Conservation (phyloP, 2,329 filamentous ascomycete genomes). For the Blastomyces parvus region DNA sequence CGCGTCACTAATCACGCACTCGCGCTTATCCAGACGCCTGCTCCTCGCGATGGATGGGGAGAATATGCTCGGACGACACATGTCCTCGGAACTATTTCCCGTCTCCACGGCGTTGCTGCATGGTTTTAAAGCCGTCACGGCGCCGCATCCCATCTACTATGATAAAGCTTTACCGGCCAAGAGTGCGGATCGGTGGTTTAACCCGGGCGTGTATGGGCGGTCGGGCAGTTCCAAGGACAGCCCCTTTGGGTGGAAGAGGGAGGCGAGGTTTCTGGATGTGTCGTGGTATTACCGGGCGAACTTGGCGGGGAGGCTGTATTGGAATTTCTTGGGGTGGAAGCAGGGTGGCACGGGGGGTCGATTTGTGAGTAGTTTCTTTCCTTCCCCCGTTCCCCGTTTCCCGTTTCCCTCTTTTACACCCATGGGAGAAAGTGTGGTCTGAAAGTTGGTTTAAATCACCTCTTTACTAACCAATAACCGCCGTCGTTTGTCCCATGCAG, state of each 20-base stretch:
- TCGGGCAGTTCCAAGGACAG: conserved; percentile 26
- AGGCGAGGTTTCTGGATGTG: conserved; percentile 26
- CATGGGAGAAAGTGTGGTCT: too few relatives aligned
- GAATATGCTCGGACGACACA: conserved; percentile 61
- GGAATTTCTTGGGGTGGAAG: conserved; percentile 26
- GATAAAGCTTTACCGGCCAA: conserved; percentile 56
- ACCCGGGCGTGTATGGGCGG: conserved; percentile 25
- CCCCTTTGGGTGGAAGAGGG: conserved; percentile 27
- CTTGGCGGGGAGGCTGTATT: conserved; percentile 25
- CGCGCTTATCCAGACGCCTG: conserved; percentile 60
- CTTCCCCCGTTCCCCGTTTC: not conserved
- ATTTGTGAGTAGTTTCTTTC: conserved; percentile 7
- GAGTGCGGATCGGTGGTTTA: conserved; percentile 25
- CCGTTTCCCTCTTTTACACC: not conserved
- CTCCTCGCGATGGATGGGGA: conserved; percentile 70
- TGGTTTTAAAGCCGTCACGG: conserved; percentile 68
- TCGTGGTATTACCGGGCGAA: conserved; percentile 28
- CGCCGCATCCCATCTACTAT: conserved; percentile 69
- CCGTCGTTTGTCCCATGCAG: not conserved
- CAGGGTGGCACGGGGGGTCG: conserved; percentile 18
- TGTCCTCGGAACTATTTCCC: conserved; percentile 72
- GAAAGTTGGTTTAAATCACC: not conserved
- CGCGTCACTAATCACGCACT: conserved; percentile 68
- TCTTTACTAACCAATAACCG: not conserved
- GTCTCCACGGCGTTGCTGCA: conserved; percentile 65